These are phyloP conservation scores for Monosporascus sp. DNA, from an alignment of 2,329 filamentous ascomycete genomes.

Conservation along the genomic window DNA sequence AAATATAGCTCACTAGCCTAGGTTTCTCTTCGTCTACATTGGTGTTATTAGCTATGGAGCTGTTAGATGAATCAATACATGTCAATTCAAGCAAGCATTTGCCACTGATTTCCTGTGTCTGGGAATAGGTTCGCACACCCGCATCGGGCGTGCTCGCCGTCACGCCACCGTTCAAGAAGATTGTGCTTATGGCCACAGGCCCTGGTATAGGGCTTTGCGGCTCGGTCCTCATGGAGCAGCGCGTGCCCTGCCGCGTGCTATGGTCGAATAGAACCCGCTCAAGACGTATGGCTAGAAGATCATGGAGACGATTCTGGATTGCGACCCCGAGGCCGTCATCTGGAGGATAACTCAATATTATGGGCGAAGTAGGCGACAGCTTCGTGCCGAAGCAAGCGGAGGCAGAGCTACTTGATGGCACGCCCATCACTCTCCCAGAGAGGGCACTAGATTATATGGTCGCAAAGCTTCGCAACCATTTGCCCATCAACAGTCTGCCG, in stretches of 20 bases:
- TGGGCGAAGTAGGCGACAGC: too few species aligned
- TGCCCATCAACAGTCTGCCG: too few species aligned
- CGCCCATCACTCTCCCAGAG: too few species aligned
- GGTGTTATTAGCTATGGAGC: not conserved
- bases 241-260: constrained; percentile 53
- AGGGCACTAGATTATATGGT: too few species aligned
- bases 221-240: constrained; percentile 50
- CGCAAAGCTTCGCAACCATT: too few species aligned
- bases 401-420: too few species aligned
- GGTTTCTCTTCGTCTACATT: not conserved
- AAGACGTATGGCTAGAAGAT: constrained; percentile 57
- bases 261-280: constrained; percentile 61
- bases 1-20: too few species aligned
- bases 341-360: constrained; percentile 32
- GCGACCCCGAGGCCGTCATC: constrained; percentile 59
- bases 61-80: not conserved
- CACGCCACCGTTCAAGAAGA: constrained; percentile 42
- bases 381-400: too few species aligned
- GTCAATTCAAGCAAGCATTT: not conserved
- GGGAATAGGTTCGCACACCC: too few species aligned
- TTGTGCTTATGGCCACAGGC: constrained; percentile 66
- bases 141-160: too few species aligned
- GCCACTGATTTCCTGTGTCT: not conserved
- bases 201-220: constrained; percentile 69
- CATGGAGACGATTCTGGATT: constrained; percentile 45